Conservation (phyloP, 257 asterid species). For the Lycium ferocissimum region DNA sequence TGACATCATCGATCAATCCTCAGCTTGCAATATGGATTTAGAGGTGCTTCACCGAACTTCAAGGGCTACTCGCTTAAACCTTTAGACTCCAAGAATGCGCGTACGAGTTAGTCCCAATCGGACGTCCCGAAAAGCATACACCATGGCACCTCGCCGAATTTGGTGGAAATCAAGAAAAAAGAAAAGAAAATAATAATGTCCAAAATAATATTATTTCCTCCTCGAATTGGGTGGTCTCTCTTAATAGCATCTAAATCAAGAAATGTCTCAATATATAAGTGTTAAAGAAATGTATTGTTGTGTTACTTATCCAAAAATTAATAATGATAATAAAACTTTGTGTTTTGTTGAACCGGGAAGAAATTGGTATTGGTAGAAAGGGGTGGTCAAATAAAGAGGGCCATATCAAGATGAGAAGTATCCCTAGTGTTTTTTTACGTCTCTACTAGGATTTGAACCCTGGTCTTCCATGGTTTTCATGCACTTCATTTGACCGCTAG, state of each 20-base stretch:
- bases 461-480: background rate
- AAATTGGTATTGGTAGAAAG: background rate
- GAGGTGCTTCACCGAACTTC: too few species aligned
- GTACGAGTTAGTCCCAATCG: too few species aligned
- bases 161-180: too few species aligned
- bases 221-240: background rate
- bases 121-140: too few species aligned
- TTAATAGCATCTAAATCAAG: background rate
- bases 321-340: background rate
- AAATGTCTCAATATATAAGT: background rate
- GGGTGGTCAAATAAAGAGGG: background rate
- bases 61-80: too few species aligned
- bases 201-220: background rate
- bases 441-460: background rate
- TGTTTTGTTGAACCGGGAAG: background rate
- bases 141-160: too few species aligned
- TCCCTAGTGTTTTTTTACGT: background rate
- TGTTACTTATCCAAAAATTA: background rate
- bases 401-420: background rate
- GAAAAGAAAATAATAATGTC: background rate
- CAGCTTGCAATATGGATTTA: too few species aligned
- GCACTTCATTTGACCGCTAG: background rate
- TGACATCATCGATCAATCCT: too few species aligned
- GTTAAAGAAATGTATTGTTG: slow-evolving; percentile 11
- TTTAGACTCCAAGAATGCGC: too few species aligned